Conservation (phyloP, 1,284 basidiomycete genomes). For the Ganoderma lingzhi region DNA sequence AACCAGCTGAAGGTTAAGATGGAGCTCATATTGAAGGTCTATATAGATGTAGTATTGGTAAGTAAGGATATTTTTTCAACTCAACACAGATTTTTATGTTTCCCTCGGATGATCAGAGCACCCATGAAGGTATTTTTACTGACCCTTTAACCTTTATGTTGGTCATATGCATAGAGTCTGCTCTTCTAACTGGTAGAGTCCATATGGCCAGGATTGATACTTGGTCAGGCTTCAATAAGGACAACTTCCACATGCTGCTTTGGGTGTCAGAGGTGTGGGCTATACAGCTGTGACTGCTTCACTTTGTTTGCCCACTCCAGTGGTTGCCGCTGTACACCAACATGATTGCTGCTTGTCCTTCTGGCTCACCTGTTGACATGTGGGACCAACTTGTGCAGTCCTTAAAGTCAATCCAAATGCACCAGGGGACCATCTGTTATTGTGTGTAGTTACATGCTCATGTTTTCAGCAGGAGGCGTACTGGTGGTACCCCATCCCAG, state of each 20-base stretch:
- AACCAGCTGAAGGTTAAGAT: background rate
- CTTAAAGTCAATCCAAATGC: background rate
- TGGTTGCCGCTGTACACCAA: background rate
- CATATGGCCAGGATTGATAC: background rate
- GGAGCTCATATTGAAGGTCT: background rate
- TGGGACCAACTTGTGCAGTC: background rate
- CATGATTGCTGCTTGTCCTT: background rate
- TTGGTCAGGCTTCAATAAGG: background rate
- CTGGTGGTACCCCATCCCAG: background rate
- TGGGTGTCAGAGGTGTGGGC: background rate
- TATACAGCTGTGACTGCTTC: background rate
- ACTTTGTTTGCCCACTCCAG: background rate
- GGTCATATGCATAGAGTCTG: background rate
- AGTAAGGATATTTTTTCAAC: background rate
- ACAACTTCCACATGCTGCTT: background rate
- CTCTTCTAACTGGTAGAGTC: background rate
- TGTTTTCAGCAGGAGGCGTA: background rate
- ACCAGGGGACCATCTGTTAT: background rate
- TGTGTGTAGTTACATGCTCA: background rate
- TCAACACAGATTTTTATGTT: background rate
- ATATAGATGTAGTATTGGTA: background rate
- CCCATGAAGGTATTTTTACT: background rate
- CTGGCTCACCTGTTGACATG: background rate
- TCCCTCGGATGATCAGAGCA: background rate
- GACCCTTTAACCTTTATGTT: background rate